These are phyloP conservation scores for Aspergillus diversus DNA, from an alignment of 495 filamentous ascomycete species.

Conservation along the genomic window DNA sequence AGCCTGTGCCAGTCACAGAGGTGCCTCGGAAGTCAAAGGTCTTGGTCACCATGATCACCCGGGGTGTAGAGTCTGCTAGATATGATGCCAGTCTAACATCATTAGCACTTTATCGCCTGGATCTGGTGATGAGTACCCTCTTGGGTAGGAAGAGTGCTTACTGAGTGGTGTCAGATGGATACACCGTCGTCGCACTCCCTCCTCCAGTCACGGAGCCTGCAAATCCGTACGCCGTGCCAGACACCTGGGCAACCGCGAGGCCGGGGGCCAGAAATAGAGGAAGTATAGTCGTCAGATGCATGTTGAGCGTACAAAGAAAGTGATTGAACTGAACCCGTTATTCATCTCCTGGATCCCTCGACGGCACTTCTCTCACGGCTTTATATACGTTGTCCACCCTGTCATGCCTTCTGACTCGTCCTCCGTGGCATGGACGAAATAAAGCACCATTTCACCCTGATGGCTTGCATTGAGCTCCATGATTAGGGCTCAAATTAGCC, in stretches of 20 bases:
- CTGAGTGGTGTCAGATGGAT: background rate
- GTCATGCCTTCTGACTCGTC: too few species aligned
- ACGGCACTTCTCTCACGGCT: too few species aligned
- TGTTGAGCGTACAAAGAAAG: too few species aligned
- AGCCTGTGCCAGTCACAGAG: background rate
- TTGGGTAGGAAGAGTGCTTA: background rate
- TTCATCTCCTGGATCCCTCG: too few species aligned
- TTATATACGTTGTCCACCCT: too few species aligned
- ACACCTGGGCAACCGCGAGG: background rate
- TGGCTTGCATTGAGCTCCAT: too few species aligned
- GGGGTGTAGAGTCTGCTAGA: background rate
- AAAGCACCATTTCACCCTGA: too few species aligned
- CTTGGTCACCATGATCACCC: constrained; percentile 1
- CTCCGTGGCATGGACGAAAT: too few species aligned
- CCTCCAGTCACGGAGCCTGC: background rate
- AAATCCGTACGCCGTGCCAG: background rate
- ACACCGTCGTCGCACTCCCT: background rate
- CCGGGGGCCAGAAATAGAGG: background rate
- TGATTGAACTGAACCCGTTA: too few species aligned
- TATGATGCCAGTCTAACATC: background rate
- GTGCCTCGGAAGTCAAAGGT: background rate
- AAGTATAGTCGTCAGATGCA: background rate
- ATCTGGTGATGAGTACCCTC: background rate
- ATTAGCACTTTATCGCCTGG: background rate
- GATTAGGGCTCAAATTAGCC: too few species aligned